Evolutionary conservation across 73 alveolate species (phyloP).

Genomic region (Tetrahymena malaccensis): DNA sequence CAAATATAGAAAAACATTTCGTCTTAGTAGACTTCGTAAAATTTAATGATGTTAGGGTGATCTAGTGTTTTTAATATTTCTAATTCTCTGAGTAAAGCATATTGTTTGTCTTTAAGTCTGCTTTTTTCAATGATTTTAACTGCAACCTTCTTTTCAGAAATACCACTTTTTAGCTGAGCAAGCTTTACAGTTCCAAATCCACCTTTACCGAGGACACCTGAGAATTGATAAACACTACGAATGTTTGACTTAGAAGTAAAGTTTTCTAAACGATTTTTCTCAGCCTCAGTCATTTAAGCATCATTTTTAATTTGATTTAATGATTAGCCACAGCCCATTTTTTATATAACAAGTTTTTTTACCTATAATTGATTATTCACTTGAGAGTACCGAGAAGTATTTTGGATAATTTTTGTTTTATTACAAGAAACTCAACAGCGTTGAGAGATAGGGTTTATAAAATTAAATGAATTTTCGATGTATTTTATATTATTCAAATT

Average conservation of each 20-base stretch:
- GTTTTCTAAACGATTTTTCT: background rate
- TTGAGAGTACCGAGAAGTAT: background rate
- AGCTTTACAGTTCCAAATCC: conserved; percentile 25
- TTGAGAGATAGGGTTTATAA: background rate
- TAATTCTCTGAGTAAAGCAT: conserved; percentile 32
- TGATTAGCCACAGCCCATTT: background rate
- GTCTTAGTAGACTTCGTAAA: conserved; percentile 44
- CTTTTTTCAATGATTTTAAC: conserved; percentile 29
- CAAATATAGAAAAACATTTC: conserved; percentile 40
- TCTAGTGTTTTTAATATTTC: conserved; percentile 40
- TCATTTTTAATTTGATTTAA: background rate
- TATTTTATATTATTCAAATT: too few relatives aligned
- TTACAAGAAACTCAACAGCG: background rate
- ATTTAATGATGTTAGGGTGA: conserved; percentile 58
- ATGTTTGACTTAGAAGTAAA: background rate
- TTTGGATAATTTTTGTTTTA: background rate
- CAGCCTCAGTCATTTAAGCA: background rate
- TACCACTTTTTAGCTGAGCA: conserved; percentile 5
- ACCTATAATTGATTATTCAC: background rate
- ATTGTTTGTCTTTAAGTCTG: conserved; percentile 14
- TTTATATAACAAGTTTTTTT: background rate
- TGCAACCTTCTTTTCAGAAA: conserved; percentile 8
- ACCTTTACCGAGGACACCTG: conserved; percentile 25
- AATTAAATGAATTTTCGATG: too few relatives aligned
- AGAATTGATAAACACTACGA: conserved; percentile 11